Percentiles rank a stretch among this genome's conserved stretches.
Conservation (phyloP, 192 early-diverging fungal species). For the Coemansia sp. region DNA sequence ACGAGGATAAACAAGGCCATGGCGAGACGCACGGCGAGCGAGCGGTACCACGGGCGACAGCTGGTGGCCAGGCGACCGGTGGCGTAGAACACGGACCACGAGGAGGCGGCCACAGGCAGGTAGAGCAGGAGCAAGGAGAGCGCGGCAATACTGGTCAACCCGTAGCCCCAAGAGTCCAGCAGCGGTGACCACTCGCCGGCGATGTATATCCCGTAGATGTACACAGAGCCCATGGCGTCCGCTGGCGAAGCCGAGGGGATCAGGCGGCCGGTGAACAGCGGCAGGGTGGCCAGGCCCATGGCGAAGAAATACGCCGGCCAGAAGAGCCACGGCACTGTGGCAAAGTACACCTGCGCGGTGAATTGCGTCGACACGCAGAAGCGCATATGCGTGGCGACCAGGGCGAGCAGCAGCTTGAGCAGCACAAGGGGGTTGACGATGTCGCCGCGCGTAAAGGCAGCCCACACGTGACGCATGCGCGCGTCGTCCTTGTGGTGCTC, state of each 20-base stretch:
- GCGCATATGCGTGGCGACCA: conserved; percentile 34
- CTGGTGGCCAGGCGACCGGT: background rate
- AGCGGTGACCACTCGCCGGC: conserved; percentile 45
- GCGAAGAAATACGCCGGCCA: conserved; percentile 57
- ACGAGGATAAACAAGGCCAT: conserved; percentile 23
- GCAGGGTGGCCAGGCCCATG: conserved; percentile 53
- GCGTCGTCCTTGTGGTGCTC: conserved; percentile 33
- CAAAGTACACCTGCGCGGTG: conserved; percentile 40
- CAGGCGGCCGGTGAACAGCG: conserved; percentile 70
- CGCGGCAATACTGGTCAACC: conserved; percentile 30
- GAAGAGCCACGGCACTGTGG: conserved; percentile 44
- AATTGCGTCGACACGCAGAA: conserved; percentile 51
- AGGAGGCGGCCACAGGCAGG: conserved; percentile 34
- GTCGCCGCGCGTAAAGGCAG: conserved; percentile 11
- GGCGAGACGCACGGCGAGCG: conserved; percentile 13
- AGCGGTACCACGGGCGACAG: conserved; percentile 22
- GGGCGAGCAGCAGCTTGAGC: conserved; percentile 21
- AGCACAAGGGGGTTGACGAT: conserved; percentile 6
- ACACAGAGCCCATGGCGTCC: conserved; percentile 52
- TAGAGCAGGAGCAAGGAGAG: conserved; percentile 42
- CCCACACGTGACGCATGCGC: conserved; percentile 9
- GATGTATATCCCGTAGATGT: conserved; percentile 56
- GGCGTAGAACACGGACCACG: conserved; percentile 33
- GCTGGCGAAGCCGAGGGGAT: conserved; percentile 54
- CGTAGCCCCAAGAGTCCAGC: conserved; percentile 49